phyloP scores from a whole-genome alignment of 768 basidiomycete genomes.

The Xerocomus potaroensis region DNA sequence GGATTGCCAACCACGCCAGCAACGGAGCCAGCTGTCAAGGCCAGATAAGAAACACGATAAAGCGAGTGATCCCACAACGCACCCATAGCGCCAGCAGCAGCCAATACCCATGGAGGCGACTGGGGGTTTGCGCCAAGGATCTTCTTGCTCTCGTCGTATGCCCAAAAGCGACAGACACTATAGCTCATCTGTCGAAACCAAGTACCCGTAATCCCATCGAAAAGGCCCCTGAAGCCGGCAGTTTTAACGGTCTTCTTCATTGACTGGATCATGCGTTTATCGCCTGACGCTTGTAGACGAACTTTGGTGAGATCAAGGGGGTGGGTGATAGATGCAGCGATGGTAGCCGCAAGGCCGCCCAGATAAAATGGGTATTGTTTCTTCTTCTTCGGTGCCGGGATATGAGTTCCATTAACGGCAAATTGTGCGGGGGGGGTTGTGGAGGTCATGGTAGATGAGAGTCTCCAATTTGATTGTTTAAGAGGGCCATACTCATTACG shows the following conservation, averaged over 20 bases:
- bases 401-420: constrained; percentile 5
- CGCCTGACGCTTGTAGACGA: constrained; percentile 85
- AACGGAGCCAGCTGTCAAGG: constrained; percentile 64
- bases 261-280: constrained; percentile 85
- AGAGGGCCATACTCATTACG: constrained; percentile 8
- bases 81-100: constrained; percentile 83
- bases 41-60: not conserved
- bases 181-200: constrained; percentile 93
- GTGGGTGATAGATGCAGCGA: constrained; percentile 86
- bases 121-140: constrained; percentile 61
- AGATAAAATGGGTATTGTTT: constrained; percentile 84
- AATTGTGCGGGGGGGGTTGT: constrained; percentile 8
- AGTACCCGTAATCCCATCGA: constrained; percentile 84
- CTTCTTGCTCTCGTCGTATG: constrained; percentile 89
- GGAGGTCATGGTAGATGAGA: constrained; percentile 13
- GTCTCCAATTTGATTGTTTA: not conserved
- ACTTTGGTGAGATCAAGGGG: constrained; percentile 90
- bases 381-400: constrained; percentile 39
- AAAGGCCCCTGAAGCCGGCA: constrained; percentile 69
- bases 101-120: constrained; percentile 78
- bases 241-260: constrained; percentile 79
- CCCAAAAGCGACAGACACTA: constrained; percentile 90
- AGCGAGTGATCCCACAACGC: constrained; percentile 25
- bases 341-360: constrained; percentile 82
- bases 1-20: constrained; percentile 90